Base-by-base conservation (phyloP, 305 asterid genomes). In the Caryopteris hybrid region DNA sequence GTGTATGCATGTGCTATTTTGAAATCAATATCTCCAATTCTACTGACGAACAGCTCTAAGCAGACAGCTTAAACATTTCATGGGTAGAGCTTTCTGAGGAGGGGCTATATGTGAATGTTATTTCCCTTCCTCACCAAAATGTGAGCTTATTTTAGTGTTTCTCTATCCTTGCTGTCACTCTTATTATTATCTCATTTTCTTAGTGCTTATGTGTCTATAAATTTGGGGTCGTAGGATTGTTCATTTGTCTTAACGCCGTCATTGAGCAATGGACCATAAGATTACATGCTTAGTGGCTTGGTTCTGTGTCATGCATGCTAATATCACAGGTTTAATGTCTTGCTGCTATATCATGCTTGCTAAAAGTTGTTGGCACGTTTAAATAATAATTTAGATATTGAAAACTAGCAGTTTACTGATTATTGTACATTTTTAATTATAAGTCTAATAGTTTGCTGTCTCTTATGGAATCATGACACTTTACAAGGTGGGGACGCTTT, bases 401-500 rank as follows among this genome's bases (percentile, higher is more conserved):
- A 33, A n/a, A 63, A 46, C 33, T 16, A 10, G 69, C 58, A 29
- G 14, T 29, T 41, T 23, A 29, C 12, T 16, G 42, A 16, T 31
- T 55, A 9, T 46, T 5, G 29, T 8, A 13, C 47, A n/a, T 48
- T 64, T 29, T 31, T 47, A 31, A 64, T 64, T 46, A 46, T 18
- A 47, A 47, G 69, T 64, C 34, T 10, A 18, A 42, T n/a, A 94
- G 98, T 94, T 94, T 82, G 97, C 95, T 22, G 25, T 91, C 68
- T 87, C 99, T 21, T 87, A 96, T 48, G 89, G 78, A 74, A 74
- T 94, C 78, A 86, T 91, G 77, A 94, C 99, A 62, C 85, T 94
- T 64, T 89, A 92, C 84, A 91, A 97, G 5, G 88, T 88, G 96
- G 88, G 85, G 74, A 91, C 86, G 67, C 98, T 94, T 69, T 94